Evolutionary conservation across 768 basidiomycete genomes (phyloP).

Genomic region (Agrocybe pediades): DNA sequence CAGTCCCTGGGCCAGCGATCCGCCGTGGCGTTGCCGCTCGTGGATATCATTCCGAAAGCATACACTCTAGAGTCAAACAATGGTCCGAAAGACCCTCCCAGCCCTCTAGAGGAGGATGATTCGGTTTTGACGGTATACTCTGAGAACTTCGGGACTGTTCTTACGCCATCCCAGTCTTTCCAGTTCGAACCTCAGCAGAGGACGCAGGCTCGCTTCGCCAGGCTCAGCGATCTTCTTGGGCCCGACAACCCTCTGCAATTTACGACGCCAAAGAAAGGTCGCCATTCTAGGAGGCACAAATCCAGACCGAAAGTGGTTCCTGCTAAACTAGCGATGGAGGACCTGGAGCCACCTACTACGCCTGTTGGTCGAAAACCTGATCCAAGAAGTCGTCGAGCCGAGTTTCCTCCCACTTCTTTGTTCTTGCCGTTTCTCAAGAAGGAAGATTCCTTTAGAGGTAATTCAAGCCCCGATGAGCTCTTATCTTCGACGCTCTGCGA

Average conservation of each 20-base stretch:
- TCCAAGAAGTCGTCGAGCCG: constrained; percentile 37
- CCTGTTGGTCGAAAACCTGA: constrained; percentile 14
- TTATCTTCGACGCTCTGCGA: neutral
- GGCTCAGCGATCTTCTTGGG: constrained; percentile 6
- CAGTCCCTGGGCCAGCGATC: too few relatives aligned
- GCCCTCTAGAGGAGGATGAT: neutral
- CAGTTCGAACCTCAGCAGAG: constrained; percentile 4
- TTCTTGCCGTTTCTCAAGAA: constrained; percentile 26
- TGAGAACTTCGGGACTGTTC: neutral
- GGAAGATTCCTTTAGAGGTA: neutral
- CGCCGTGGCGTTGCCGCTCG: too few relatives aligned
- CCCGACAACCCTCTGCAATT: neutral
- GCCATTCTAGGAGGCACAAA: neutral
- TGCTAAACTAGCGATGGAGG: neutral
- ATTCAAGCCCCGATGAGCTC: neutral
- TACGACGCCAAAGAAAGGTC: neutral
- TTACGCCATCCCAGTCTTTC: constrained; percentile 14
- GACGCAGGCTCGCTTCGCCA: constrained; percentile 9
- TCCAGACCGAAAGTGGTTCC: neutral
- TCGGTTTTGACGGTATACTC: constrained; percentile 3
- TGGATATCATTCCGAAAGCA: too few relatives aligned
- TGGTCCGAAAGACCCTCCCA: neutral
- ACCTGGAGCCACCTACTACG: neutral
- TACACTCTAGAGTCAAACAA: neutral
- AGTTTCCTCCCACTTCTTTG: constrained; percentile 34